Base-by-base conservation (phyloP, 345 rosid species). In the Nephelium lappaceum region DNA sequence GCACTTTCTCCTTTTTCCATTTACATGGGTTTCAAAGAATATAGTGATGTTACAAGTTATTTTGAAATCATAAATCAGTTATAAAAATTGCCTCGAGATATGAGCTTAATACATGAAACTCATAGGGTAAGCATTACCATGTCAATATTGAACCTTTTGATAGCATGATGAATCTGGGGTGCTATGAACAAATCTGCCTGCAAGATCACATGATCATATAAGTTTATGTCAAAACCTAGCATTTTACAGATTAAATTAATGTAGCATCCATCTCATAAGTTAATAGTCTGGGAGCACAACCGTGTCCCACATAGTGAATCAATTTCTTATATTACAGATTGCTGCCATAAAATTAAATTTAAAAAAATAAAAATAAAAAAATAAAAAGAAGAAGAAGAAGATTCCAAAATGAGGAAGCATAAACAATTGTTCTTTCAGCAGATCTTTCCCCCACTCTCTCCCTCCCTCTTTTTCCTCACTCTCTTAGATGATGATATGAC, bases 151-250 rank as follows among this genome's bases (percentile, higher is more conserved):
- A 90, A 92, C 71, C 88, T 86, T 23, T 74, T 82, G 71, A 85
- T 73, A 63, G 87, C 97, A 43, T 77, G 82, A 25, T 84, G 2
- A 81, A 92, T 77, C 78, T 93, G 98, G 24, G 97, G 93, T 57
- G 92, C 97, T 68, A 93, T 72, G 82, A 92, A 95, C 74, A 86
- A 25, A 85, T 95, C 98, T 45, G 97, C 98, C 98, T 92, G 93
- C 89, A 82, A 51, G 74, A 55, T 51, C 16, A 71, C 70, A 79
- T 8, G 42, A 66, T 8, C 36, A 2, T 31, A 41, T 66, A 69
- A 53, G 74, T 41, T 67, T 67, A n/a, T 2, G 47, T 67, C 27
- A 39, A 38, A 67, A 41, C 71, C 24, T 19, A 38, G 47, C 42
- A 8, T n/a, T n/a, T n/a, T 31, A 21, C 25, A 21, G 15, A 41